Base-by-base conservation (phyloP, 495 filamentous ascomycete species). In the Talaromyces liani region DNA sequence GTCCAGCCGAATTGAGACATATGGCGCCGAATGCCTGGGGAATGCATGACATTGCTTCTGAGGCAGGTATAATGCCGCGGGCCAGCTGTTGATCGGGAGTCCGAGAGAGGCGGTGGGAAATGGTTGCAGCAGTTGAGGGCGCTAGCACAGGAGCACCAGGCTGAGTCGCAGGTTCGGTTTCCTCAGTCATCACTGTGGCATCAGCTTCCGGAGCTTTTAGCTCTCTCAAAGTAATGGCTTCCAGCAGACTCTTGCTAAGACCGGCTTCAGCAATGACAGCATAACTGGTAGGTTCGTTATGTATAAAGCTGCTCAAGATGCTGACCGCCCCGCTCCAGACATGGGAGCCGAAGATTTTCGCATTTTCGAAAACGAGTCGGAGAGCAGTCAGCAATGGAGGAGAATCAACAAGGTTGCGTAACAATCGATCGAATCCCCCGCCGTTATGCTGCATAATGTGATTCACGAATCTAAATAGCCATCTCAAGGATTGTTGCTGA, bases 271-370 rank as follows among this genome's bases (percentile, higher is more conserved):
- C 90, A 66, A 99, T 92, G 18, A 96, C 91, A 29, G 90, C 87
- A 70, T 97, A 98, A 69, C 95, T 99, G 4, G 95, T 98, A 2
- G 95, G 95, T 68, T 99, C 95, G 70, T 98, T 97, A 74, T 99
- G 95, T 64, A 99, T 96, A 78, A 98, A 98, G 69, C 88, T 93
- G 73, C 90, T 93, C 29, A 98, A 80, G 66, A 98, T 92, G 65
- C 88, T 89, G 63, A 94, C 90, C 18, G 91, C 88, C 69, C 90
- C 89, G 62, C 91, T 95, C 95, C 95, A 99, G 16, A 97, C 91
- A 66, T 90, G 85, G 12, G 92, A 91, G 49, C 95, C 95, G 71
- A 91, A 99, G 16, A 90, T 78, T 14, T 74, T 72, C 27, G 86
- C 86, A 64, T 96, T 89, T 61, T 86, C 82, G 61, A 97, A 89